A percentile compares a stretch with the other conserved stretches of the same genome.
phyloP scores from a whole-genome alignment of 2,329 filamentous ascomycete species.

The Ophiostoma triangulosporum region DNA sequence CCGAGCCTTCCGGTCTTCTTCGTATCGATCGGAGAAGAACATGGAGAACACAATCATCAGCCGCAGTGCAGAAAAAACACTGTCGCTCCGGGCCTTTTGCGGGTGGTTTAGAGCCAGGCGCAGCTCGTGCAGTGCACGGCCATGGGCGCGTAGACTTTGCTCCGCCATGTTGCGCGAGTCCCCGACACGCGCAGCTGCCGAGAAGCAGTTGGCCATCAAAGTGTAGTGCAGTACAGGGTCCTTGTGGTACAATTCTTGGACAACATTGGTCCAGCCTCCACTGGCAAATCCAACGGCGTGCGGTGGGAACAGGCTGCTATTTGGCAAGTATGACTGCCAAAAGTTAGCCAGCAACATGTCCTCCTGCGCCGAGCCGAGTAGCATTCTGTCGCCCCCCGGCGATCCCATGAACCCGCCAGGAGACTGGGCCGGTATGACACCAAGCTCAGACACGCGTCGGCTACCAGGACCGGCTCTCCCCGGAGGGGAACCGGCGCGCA shows the following conservation, averaged over 20 bases:
- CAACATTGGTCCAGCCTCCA: slow-evolving; percentile 15
- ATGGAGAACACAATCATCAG: slow-evolving; percentile 17
- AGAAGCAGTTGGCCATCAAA: slow-evolving; percentile 13
- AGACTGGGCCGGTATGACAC: slow-evolving; percentile 6
- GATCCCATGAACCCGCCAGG: background rate
- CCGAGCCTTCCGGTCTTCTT: slow-evolving; percentile 12
- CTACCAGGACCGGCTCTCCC: background rate
- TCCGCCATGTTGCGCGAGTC: slow-evolving; percentile 10
- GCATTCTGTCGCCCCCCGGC: slow-evolving; percentile 2
- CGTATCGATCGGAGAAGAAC: slow-evolving; percentile 14
- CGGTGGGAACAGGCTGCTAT: slow-evolving; percentile 9
- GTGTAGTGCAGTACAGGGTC: slow-evolving; percentile 13
- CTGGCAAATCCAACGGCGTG: slow-evolving; percentile 9
- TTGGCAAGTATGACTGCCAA: slow-evolving; percentile 14
- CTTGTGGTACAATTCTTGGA: slow-evolving; percentile 11
- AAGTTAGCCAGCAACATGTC: slow-evolving; percentile 11
- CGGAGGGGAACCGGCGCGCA: background rate
- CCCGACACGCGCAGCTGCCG: slow-evolving; percentile 8
- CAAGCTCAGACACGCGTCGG: slow-evolving; percentile 2
- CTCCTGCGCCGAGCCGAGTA: slow-evolving; percentile 8
- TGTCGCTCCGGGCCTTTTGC: slow-evolving; percentile 11
- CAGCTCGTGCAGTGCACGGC: slow-evolving; percentile 12
- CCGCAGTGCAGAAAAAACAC: slow-evolving; percentile 13
- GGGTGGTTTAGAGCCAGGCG: slow-evolving; percentile 11
- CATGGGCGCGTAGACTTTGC: slow-evolving; percentile 13